Base-by-base conservation (phyloP, 768 basidiomycete species). In the Cyclocybe cylindracea region DNA sequence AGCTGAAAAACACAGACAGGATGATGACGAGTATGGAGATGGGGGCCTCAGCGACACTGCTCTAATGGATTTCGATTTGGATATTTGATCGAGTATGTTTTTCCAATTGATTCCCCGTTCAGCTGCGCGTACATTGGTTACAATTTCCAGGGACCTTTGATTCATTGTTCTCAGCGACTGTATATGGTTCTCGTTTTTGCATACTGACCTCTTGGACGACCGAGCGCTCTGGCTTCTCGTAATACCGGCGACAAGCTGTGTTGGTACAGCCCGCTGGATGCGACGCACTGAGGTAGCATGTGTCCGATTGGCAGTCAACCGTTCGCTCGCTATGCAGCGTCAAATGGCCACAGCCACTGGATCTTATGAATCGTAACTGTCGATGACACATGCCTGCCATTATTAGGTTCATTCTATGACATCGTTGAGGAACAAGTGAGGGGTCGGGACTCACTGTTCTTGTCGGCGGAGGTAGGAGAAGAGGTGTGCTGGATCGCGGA, bases 21-120 rank as follows among this genome's bases (percentile, higher is more conserved):
- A 79, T 34, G 78, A 79, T 38, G 85, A 89, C 33, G 84, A 87
- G 44, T 87, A 84, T 58, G 82, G 76, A 6, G 83, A 87, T 56
- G 86, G 84, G 2, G 89, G 85, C 10, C 77, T 91, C 50, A 77
- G 78, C 19, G 86, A 90, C 59, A 75, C 70, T 43, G 78, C 83
- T 70, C 58, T 89, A 34, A 75, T 81, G 60, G 82, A 84, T 38
- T 64, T 86, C 57, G 82, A 86, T 65, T 55, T 78, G 65, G 69
- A 77, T 60, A 63, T 70, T 55, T 75, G 65, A 60, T 51, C 49
- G 24, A 47, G 24, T 39, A 44, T n/a, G 24, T 46, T 39, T 45
- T 54, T 19, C 49, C 51, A 33, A 39, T 32, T 46, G 19, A 46
- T 33, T 51, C 50, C 16, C 24, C 33, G n/a, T 11, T 19, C 33